These are phyloP conservation scores for Rhodomyrtus tomentosa DNA, from an alignment of 345 rosid species.

Conservation along the genomic window DNA sequence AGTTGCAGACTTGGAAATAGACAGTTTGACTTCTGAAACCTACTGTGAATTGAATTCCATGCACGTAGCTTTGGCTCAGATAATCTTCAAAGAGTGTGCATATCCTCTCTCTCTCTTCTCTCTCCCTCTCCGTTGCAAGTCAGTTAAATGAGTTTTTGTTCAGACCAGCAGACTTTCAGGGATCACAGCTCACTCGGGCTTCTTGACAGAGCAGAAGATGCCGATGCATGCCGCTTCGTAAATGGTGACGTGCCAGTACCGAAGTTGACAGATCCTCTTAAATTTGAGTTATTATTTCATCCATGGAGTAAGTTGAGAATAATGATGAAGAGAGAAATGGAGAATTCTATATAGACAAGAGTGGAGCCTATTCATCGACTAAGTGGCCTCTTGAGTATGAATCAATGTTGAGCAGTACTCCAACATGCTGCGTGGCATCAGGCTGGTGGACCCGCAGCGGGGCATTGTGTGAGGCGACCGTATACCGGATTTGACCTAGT, in stretches of 20 bases:
- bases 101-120: not conserved
- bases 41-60: not conserved
- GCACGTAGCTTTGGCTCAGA: not conserved
- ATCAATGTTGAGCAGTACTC: too few relatives aligned
- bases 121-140: not conserved
- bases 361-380: too few relatives aligned
- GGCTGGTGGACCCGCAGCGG: too few relatives aligned
- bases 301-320: too few relatives aligned
- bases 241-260: not conserved
- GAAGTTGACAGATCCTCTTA: not conserved
- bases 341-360: too few relatives aligned
- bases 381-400: too few relatives aligned
- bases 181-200: not conserved
- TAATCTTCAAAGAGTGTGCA: not conserved
- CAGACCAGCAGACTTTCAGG: not conserved
- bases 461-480: too few relatives aligned
- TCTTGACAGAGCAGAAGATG: not conserved
- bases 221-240: not conserved
- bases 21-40: not conserved
- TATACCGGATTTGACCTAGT: too few relatives aligned
- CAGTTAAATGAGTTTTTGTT: not conserved
- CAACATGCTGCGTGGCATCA: too few relatives aligned
- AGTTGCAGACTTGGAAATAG: not conserved
- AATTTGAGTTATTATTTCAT: not conserved
- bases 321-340: too few relatives aligned